Percentiles rank a stretch among this genome's conserved stretches.
phyloP scores from a whole-genome alignment of 768 basidiomycete species.

The Vararia minispora region DNA sequence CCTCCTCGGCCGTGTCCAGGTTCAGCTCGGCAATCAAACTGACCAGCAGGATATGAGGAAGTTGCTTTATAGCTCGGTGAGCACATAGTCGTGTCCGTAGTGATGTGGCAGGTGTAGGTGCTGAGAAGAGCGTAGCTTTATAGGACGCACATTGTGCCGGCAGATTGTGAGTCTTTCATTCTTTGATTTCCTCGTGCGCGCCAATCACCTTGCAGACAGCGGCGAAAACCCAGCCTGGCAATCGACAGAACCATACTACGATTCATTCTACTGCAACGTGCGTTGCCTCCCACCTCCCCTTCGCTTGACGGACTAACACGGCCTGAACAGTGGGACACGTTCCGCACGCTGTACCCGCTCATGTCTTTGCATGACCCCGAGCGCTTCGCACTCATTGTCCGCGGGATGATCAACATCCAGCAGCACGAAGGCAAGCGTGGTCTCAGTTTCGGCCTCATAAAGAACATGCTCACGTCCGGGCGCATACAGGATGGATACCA shows the following conservation, averaged over 20 bases:
- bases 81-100: conserved; percentile 4
- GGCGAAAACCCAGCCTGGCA: conserved; percentile 57
- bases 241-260: conserved; percentile 54
- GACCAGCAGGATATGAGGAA: conserved; percentile 38
- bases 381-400: conserved; percentile 46
- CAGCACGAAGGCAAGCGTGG: conserved; percentile 42
- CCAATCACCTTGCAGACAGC: conserved; percentile 30
- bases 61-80: conserved; percentile 49
- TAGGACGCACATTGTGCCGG: conserved; percentile 50
- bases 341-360: conserved; percentile 48
- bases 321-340: conserved; percentile 47
- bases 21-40: conserved; percentile 28
- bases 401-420: conserved; percentile 59
- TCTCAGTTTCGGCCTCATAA: not conserved
- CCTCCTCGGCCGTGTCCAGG: conserved; percentile 40
- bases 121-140: conserved; percentile 30
- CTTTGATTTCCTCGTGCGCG: not conserved
- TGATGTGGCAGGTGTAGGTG: too few relatives aligned
- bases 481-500: conserved; percentile 45
- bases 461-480: not conserved
- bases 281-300: conserved; percentile 10
- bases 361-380: conserved; percentile 55
- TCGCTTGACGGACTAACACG: not conserved
- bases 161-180: conserved; percentile 37
- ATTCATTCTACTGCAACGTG: conserved; percentile 61